Evolutionary conservation across 2,329 filamentous ascomycete species (phyloP).

Genomic region (Didymellaceae sp.): DNA sequence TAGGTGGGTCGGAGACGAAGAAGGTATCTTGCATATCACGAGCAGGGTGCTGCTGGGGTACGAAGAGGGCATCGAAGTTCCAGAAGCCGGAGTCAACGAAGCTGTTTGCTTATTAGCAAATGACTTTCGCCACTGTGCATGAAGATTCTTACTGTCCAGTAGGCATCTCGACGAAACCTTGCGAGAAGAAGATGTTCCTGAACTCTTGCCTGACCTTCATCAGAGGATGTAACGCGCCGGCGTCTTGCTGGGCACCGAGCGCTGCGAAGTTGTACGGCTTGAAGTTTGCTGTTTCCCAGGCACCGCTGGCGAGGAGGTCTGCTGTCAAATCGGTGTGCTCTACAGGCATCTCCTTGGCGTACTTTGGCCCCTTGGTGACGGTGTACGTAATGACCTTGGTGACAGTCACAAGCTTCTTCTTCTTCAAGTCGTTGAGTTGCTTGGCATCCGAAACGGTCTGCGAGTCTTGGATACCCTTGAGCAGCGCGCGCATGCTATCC

Average conservation of each 20-base stretch:
- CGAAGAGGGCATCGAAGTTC: constrained; percentile 97
- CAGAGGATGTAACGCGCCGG: constrained; percentile 62
- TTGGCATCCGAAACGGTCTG: constrained; percentile 76
- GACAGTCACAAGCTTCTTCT: constrained; percentile 85
- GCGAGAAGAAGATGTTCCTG: constrained; percentile 98
- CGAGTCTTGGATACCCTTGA: constrained; percentile 74
- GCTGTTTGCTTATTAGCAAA: constrained; percentile 43
- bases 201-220: constrained; percentile 97
- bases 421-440: constrained; percentile 80
- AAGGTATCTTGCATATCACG: constrained; percentile 98
- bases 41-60: constrained; percentile 96
- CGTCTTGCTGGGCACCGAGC: constrained; percentile 66
- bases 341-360: constrained; percentile 84
- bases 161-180: constrained; percentile 98
- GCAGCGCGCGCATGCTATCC: constrained; percentile 78
- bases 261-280: constrained; percentile 84
- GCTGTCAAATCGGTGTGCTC: constrained; percentile 95
- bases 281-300: constrained; percentile 92
- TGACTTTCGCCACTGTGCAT: background rate
- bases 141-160: constrained; percentile 68
- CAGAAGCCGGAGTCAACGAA: constrained; percentile 98
- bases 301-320: constrained; percentile 86
- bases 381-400: constrained; percentile 87
- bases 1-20: constrained; percentile 89
- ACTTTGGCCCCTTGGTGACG: constrained; percentile 84